A percentile compares a stretch with the other conserved stretches of the same genome.
These are phyloP conservation scores for Fusarium verrucosum DNA, from an alignment of 2,329 filamentous ascomycete genomes.

Conservation along the genomic window DNA sequence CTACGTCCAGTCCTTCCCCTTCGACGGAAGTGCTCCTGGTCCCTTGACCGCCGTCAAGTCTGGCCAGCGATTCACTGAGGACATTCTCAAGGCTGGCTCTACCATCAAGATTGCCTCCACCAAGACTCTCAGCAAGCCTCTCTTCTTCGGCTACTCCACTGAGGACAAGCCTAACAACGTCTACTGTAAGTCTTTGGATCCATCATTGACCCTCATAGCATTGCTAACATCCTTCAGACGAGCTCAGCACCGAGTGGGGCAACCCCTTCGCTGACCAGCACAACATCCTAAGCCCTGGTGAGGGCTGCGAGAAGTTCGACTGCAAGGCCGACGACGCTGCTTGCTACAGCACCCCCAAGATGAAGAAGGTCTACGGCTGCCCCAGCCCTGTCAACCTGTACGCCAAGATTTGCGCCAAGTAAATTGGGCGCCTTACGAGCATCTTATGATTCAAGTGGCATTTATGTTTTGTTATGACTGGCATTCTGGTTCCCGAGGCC, in stretches of 20 bases:
- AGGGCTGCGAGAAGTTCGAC: slow-evolving; percentile 52
- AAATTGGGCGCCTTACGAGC: neutral
- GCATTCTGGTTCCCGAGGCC: too few relatives aligned
- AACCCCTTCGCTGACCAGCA: slow-evolving; percentile 53
- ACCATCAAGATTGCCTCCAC: slow-evolving; percentile 55
- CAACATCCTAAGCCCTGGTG: slow-evolving; percentile 51
- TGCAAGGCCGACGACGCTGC: slow-evolving; percentile 48
- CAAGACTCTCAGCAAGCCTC: slow-evolving; percentile 49
- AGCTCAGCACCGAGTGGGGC: slow-evolving; percentile 51
- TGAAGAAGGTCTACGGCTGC: slow-evolving; percentile 54
- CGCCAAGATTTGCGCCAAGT: slow-evolving; percentile 44
- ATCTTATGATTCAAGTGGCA: neutral
- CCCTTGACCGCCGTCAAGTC: slow-evolving; percentile 47
- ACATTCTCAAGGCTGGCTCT: slow-evolving; percentile 49
- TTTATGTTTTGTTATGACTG: neutral
- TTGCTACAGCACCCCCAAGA: slow-evolving; percentile 53
- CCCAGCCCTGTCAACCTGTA: slow-evolving; percentile 52
- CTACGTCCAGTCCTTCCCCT: slow-evolving; percentile 52
- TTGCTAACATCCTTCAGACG: slow-evolving; percentile 45
- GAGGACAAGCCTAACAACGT: slow-evolving; percentile 48
- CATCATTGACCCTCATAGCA: neutral
- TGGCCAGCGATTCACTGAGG: slow-evolving; percentile 50
- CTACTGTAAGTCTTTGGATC: slow-evolving; percentile 50
- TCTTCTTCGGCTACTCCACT: slow-evolving; percentile 57
- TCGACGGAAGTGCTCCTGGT: slow-evolving; percentile 45